A percentile compares a stretch with the other conserved stretches of the same genome.
These are phyloP conservation scores for Carnegiea gigantea DNA, from an alignment of 179 eudicot genomes.

Conservation along the genomic window DNA sequence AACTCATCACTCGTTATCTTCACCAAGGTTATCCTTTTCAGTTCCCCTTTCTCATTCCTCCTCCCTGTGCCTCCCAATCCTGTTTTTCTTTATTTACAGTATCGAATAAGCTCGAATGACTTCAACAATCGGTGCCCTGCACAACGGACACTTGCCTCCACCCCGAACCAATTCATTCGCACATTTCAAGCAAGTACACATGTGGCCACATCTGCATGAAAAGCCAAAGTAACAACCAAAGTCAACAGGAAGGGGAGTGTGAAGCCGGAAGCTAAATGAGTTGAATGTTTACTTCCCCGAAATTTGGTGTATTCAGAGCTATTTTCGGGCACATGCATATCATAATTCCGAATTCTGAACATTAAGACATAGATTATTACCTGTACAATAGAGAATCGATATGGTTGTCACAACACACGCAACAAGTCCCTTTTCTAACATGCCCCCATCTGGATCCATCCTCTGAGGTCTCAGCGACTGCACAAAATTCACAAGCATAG, in stretches of 20 bases:
- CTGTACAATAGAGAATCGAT: constrained; percentile 95
- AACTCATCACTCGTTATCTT: constrained; percentile 29
- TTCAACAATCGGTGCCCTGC: constrained; percentile 95
- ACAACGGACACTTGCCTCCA: constrained; percentile 95
- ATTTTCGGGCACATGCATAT: no score
- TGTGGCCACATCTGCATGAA: constrained; percentile 86
- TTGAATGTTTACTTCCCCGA: neutral
- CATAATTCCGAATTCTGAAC: neutral
- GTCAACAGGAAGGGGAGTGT: neutral
- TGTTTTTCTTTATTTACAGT: constrained; percentile 49
- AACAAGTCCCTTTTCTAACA: constrained; percentile 89
- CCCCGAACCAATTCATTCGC: constrained; percentile 88
- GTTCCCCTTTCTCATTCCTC: constrained; percentile 14
- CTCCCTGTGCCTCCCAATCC: constrained; percentile 10
- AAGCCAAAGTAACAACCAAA: constrained; percentile 2
- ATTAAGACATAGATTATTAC: constrained; percentile 30
- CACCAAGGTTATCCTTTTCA: constrained; percentile 9
- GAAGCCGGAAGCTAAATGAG: neutral
- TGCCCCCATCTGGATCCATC: constrained; percentile 96
- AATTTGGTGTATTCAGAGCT: neutral
- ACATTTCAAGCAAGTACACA: constrained; percentile 96
- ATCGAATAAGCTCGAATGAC: constrained; percentile 94
- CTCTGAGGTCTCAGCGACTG: constrained; percentile 75
- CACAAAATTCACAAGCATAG: constrained; percentile 18
- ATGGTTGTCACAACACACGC: constrained; percentile 90